A percentile compares a stretch with the other conserved stretches of the same genome.
These are phyloP conservation scores for Salvia sclarea DNA, from an alignment of 305 asterid genomes.

Conservation along the genomic window DNA sequence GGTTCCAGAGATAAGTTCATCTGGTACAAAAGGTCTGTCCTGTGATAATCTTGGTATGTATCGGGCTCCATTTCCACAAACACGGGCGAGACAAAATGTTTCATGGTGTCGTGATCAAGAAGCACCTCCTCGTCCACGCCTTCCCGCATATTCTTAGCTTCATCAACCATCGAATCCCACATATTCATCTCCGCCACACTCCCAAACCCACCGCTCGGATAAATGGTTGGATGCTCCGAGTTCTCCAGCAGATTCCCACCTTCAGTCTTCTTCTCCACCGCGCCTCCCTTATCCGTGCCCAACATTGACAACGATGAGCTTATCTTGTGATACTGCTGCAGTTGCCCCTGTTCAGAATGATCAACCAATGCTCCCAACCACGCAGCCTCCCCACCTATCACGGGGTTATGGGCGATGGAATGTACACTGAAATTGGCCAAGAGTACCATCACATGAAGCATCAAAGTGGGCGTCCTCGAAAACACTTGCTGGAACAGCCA, in stretches of 20 bases:
- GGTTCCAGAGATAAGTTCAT: constrained; percentile 63
- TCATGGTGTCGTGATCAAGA: constrained; percentile 46
- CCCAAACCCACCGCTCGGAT: constrained; percentile 31
- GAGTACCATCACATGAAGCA: constrained; percentile 73
- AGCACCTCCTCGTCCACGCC: constrained; percentile 29
- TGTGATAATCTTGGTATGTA: constrained; percentile 44
- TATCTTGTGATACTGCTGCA: constrained; percentile 17
- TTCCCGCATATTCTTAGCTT: constrained; percentile 45
- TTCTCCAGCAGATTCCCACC: constrained; percentile 17
- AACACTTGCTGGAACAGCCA: constrained; percentile 89
- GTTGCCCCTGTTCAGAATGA: background rate
- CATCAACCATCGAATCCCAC: constrained; percentile 69
- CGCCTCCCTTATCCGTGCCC: constrained; percentile 5
- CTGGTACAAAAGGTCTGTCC: constrained; percentile 68
- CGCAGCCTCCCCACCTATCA: constrained; percentile 29
- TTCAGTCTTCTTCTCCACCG: constrained; percentile 14
- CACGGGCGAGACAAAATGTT: constrained; percentile 61
- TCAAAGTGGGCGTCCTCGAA: constrained; percentile 65
- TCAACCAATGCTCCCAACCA: background rate
- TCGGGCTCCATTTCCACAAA: constrained; percentile 59
- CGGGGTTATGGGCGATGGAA: constrained; percentile 42
- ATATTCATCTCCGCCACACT: constrained; percentile 44
- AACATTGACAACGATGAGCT: constrained; percentile 22
- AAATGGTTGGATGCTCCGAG: constrained; percentile 1
- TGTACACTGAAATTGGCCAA: constrained; percentile 61